phyloP scores from a whole-genome alignment of 192 early-diverging fungal species.

The Glomus cerebriforme region DNA sequence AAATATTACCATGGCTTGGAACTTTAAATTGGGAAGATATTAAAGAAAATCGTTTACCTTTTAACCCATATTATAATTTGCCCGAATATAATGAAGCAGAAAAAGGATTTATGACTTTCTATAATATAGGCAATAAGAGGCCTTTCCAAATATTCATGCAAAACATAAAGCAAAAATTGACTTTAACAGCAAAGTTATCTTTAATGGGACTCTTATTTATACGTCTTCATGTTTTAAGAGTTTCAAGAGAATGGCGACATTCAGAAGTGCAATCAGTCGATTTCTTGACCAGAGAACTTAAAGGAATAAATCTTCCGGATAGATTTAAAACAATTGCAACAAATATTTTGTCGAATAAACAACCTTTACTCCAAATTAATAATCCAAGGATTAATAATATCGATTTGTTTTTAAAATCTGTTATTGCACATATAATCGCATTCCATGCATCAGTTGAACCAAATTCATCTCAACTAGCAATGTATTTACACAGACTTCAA shows the following conservation, averaged over 20 bases:
- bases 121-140: background rate
- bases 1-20: constrained; percentile 22
- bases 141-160: constrained; percentile 5
- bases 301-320: background rate
- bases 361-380: constrained; percentile 2
- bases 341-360: constrained; percentile 7
- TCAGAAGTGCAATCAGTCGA: constrained; percentile 1
- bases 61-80: constrained; percentile 26
- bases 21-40: constrained; percentile 22
- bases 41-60: constrained; percentile 2
- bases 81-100: constrained; percentile 10
- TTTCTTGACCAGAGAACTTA: background rate
- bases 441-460: constrained; percentile 11
- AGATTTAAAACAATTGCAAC: background rate
- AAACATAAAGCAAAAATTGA: background rate
- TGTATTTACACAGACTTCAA: constrained; percentile 11
- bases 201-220: constrained; percentile 20
- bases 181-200: background rate
- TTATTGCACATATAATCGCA: constrained; percentile 23
- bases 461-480: constrained; percentile 20
- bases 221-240: background rate
- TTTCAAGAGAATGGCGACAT: background rate
- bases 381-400: background rate
- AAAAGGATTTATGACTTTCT: background rate
- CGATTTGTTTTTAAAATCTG: constrained; percentile 20